A percentile compares a stretch with the other conserved stretches of the same genome.
Evolutionary conservation across 305 asterid species (phyloP).

Genomic region (Salvia sclarea): DNA sequence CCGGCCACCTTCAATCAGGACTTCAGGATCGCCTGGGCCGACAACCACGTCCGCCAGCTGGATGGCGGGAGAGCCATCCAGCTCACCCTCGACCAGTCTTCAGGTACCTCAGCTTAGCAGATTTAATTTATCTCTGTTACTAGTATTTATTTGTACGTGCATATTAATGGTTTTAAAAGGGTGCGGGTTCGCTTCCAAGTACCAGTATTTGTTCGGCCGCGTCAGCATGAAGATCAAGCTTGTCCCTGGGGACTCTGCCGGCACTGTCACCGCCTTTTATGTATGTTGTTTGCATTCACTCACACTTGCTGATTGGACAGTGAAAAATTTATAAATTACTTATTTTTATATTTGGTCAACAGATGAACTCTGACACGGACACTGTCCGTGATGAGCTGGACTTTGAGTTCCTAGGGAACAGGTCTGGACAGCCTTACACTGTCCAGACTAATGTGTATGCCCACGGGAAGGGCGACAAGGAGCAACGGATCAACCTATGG

Average conservation of each 20-base stretch:
- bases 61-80: slow-evolving; percentile 78
- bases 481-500: slow-evolving; percentile 73
- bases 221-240: slow-evolving; percentile 94
- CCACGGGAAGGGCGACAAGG: slow-evolving; percentile 68
- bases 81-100: slow-evolving; percentile 71
- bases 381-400: slow-evolving; percentile 66
- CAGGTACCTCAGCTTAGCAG: too few species aligned
- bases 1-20: slow-evolving; percentile 77
- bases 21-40: slow-evolving; percentile 68
- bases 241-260: slow-evolving; percentile 90
- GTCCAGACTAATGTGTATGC: slow-evolving; percentile 70
- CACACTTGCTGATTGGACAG: too few species aligned
- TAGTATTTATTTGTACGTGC: too few species aligned
- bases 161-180: too few species aligned
- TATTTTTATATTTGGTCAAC: not conserved
- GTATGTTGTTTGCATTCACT: slow-evolving; percentile 39
- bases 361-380: slow-evolving; percentile 69
- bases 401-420: slow-evolving; percentile 80
- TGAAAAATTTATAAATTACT: not conserved
- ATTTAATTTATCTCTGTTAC: too few species aligned
- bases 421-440: slow-evolving; percentile 72
- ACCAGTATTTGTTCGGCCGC: slow-evolving; percentile 64
- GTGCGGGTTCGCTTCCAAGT: slow-evolving; percentile 78
- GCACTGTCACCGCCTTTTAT: slow-evolving; percentile 89
- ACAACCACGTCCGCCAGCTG: slow-evolving; percentile 66